These are phyloP conservation scores for Hyparrhenia diplandra DNA, from an alignment of 176 grass and related monocot genomes.

Conservation along the genomic window DNA sequence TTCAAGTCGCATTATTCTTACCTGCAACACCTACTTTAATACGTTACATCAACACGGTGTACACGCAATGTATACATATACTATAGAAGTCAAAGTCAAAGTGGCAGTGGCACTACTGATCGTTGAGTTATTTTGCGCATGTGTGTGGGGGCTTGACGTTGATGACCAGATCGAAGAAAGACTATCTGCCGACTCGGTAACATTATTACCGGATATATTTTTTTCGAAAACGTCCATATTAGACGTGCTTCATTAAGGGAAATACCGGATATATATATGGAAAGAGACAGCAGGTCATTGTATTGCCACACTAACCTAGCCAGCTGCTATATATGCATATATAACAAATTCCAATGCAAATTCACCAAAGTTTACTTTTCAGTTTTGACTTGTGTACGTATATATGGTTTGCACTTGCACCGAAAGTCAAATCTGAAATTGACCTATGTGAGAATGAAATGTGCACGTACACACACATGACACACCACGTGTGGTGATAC, in stretches of 20 bases:
- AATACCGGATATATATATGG: background rate
- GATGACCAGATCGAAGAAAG: background rate
- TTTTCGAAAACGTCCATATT: too few relatives aligned
- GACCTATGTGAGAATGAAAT: background rate
- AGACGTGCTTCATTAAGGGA: too few relatives aligned
- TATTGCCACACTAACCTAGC: background rate
- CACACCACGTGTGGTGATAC: background rate
- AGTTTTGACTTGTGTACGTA: background rate
- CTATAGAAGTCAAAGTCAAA: background rate
- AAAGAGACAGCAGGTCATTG: background rate
- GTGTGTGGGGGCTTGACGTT: background rate
- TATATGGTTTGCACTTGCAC: background rate
- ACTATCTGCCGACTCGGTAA: background rate
- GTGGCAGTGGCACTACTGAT: background rate
- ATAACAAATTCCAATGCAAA: background rate
- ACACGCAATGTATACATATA: background rate
- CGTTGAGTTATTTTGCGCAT: background rate
- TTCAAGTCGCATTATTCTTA: background rate
- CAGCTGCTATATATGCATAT: too few relatives aligned
- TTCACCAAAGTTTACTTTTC: background rate
- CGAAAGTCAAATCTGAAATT: background rate
- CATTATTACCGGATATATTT: too few relatives aligned
- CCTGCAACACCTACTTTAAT: background rate
- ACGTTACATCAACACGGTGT: background rate
- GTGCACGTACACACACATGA: background rate